phyloP scores from a whole-genome alignment of 2,329 filamentous ascomycete species.

The Ascochyta pisi region DNA sequence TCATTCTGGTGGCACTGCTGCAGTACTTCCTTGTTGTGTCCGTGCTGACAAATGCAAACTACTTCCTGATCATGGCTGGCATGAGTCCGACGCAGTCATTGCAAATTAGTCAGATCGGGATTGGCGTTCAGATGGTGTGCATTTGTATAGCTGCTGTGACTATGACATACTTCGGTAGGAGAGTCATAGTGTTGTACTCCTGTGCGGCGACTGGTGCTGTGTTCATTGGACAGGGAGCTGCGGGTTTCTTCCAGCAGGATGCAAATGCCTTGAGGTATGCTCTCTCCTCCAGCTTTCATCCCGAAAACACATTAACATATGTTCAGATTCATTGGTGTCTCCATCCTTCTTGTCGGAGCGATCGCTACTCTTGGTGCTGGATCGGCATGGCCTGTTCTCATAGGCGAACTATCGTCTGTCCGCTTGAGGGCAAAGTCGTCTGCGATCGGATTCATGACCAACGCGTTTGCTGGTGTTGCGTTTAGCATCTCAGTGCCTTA shows the following conservation, averaged over 20 bases:
- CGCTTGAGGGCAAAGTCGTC: slow-evolving; percentile 81
- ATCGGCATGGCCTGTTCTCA: neutral
- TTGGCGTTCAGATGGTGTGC: slow-evolving; percentile 10
- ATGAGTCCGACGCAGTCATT: slow-evolving; percentile 12
- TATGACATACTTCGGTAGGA: slow-evolving; percentile 5
- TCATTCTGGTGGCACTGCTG: slow-evolving; percentile 25
- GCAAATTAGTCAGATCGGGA: slow-evolving; percentile 8
- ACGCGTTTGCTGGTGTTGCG: slow-evolving; percentile 51
- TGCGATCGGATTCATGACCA: slow-evolving; percentile 74
- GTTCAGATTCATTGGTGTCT: neutral
- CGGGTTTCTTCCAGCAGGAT: slow-evolving; percentile 6
- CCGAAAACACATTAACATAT: too few relatives aligned
- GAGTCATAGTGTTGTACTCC: slow-evolving; percentile 3
- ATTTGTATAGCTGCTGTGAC: slow-evolving; percentile 8
- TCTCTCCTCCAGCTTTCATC: neutral
- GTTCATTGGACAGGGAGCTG: slow-evolving; percentile 2
- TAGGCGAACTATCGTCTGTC: slow-evolving; percentile 67
- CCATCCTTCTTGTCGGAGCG: neutral
- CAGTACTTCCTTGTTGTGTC: slow-evolving; percentile 16
- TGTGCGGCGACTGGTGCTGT: slow-evolving; percentile 8
- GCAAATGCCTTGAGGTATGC: neutral
- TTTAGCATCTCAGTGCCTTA: slow-evolving; percentile 10
- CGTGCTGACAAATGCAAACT: slow-evolving; percentile 10
- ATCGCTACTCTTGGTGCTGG: neutral
- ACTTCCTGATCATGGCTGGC: slow-evolving; percentile 15